Evolutionary conservation across 495 filamentous ascomycete species (phyloP), one percentile per base, ranked within the genome.

Genomic region (Thermochaetoides thermophila): DNA sequence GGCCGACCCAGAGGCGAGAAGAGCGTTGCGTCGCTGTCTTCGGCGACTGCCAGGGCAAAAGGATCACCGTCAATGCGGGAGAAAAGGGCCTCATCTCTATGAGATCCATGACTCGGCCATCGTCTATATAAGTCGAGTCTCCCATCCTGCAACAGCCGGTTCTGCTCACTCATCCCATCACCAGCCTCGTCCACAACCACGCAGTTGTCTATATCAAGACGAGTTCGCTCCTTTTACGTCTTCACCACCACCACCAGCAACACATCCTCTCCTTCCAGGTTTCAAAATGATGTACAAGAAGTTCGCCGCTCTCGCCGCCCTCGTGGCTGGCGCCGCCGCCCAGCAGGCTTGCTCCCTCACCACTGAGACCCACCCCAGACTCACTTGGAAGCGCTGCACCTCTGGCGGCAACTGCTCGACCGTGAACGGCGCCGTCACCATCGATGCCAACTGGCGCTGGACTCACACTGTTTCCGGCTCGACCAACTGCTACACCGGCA

Each of bases 281-380:
- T 32, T 35, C 39, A 41, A 22, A 37, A 56, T 56, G 53, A 30
- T 38, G 29, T 36, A 44, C 50, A 41, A 43, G 42, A 56, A 52
- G 46, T 52, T 56, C 42, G 44, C 51, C 12, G 35, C 49, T 31
- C 43, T 53, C 31, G 53, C 60, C 29, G 58, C 60, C 55, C 49
- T 69, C 21, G 47, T 64, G 43, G 56, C 57, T 37, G 29, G 50
- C 21, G 59, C 56, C 39, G 37, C 50, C 16, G 62, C 58, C 40
- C 75, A 80, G 56, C 60, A 73, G 50, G 64, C 60, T 31, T 73
- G 73, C 54, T 67, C 55, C n/a, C 37, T 61, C 43, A 60, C 58
- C 14, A 32, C 63, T 7, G 76, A 78, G 55, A 64, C 55, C 12
- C 71, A 74, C 43, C 74, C 74, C 25, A 49, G 61, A 34, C 43